Base-by-base conservation (phyloP, 164 flowering plant genomes). In the Stephania cephalantha region DNA sequence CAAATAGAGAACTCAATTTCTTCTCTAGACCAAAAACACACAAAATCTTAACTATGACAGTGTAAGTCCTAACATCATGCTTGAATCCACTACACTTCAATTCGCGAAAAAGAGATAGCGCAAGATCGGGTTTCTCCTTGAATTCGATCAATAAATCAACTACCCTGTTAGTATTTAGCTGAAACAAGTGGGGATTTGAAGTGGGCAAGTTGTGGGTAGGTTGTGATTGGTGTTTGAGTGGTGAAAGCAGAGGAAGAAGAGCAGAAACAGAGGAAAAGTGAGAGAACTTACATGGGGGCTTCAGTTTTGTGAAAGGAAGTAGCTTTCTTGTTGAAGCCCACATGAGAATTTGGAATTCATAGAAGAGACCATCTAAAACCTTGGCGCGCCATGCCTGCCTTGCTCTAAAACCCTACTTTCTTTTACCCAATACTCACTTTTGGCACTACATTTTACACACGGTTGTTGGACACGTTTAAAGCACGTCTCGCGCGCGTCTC, bases 1-100 rank as follows among this genome's bases (percentile, higher is more conserved):
- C 17, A 55, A 94, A 85, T 9, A 92, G n/a, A 76, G 74, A 79
- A 71, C 79, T 79, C 81, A 94, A 75, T 77, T 79, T 84, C 79
- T 80, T 74, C 42, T 77, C 72, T 77, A 80, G 68, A 35, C 90
- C 82, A 78, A 85, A 83, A 69, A 13, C 65, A 76, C 93, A 90
- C 66, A 90, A 74, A 69, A 86, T 79, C 73, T 75, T 81, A 58
- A 87, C 72, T 12, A 94, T 81, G 4, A 78, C 84, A 8, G 84
- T 73, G 70, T 88, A 94, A 1, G 87, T 81, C 7, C 63, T 64
- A 44, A 85, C 78, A 79, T 81, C 79, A 69, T 84, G 94, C 45
- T 18, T 48, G 76, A 84, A 92, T 30, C 95, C 92, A 13, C 55
- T 35, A 52, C 79, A 79, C 80, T 82, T 86, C 22, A 87, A 30